A percentile compares a stretch with the other conserved stretches of the same genome.
Evolutionary conservation across 2,329 filamentous ascomycete species (phyloP).

Genomic region (Penicillium nordicum): DNA sequence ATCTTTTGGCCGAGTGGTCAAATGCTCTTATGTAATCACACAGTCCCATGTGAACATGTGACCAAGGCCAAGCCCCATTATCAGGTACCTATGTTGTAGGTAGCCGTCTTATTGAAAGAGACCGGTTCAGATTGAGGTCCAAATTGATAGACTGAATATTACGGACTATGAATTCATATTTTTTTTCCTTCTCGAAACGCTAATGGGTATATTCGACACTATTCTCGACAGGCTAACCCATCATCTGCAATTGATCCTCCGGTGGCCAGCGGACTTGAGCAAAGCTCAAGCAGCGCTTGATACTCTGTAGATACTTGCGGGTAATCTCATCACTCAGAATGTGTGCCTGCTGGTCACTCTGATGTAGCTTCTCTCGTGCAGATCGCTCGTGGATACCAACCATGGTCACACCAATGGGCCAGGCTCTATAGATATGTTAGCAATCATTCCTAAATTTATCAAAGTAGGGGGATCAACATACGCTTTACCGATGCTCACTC

Average conservation of each 20-base stretch:
- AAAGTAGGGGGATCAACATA: constrained; percentile 30
- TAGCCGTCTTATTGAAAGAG: constrained; percentile 47
- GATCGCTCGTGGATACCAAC: constrained; percentile 98
- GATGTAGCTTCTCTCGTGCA: constrained; percentile 90
- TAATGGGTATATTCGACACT: constrained; percentile 15
- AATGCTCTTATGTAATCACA: too few species aligned
- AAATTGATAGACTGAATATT: not conserved
- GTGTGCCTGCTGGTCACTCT: constrained; percentile 74
- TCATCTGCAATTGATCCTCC: constrained; percentile 85
- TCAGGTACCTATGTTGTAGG: too few species aligned
- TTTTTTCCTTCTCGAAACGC: constrained; percentile 2
- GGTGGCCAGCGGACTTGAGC: constrained; percentile 96
- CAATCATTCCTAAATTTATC: not conserved
- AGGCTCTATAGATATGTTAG: constrained; percentile 55
- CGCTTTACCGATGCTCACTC: constrained; percentile 90
- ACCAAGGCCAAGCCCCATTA: too few species aligned
- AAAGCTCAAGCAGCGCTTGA: constrained; percentile 94
- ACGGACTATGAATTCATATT: not conserved
- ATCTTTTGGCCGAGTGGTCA: too few species aligned
- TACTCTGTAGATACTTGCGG: constrained; percentile 93
- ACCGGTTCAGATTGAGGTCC: not conserved
- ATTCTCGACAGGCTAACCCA: constrained; percentile 62
- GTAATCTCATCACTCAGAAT: constrained; percentile 97
- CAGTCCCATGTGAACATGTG: too few species aligned
- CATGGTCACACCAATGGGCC: constrained; percentile 99